Evolutionary conservation across 2,329 filamentous ascomycete species (phyloP), one percentile per base, ranked within the genome.

Genomic region (Hysterium pulicare): DNA sequence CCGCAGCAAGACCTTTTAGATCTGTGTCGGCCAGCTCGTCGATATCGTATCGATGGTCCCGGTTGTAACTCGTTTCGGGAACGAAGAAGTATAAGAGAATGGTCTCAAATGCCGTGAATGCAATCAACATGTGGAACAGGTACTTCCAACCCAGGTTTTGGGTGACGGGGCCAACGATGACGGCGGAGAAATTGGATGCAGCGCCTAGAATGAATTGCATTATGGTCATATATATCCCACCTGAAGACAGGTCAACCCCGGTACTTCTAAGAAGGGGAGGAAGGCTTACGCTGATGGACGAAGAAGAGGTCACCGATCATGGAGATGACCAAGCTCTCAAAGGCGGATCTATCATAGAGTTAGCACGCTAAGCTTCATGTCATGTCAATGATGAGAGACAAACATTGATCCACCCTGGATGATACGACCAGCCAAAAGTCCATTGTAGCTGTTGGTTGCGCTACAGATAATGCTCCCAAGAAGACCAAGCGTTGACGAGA

Each of bases 61-160:
- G 62, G 41, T 61, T 63, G 57, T 74, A 78, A 1, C 69, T 68
- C 13, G 75, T 77, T 51, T 78, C 75, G 0, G 74, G 74, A 3
- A 76, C 73, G 42, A 77, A 71, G 34, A 77, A 62, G 41, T 74
- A 57, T 15, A 75, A 67, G 2, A 72, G 55, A 11, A 74, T 48
- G 15, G 70, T 58, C 38, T 75, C 59, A 2, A 71, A 47, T 2
- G 70, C 72, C 13, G 71, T 69, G 45, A 75, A 66, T 24, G 73
- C 71, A 38, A 69, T 68, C 21, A 74, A 71, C 45, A 74, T 71
- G 28, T 72, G 66, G 48, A 76, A 71, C 0, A 74, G 69, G 44
- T 64, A 67, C 33, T 53, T 54, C 64, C 63, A 67, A 21, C 64
- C 63, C 5, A 67, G 57, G 15, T 63, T 60, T 2, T 48, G 53